Conservation (phyloP, 2,329 filamentous ascomycete genomes). For the Macroventuria anomochaeta region DNA sequence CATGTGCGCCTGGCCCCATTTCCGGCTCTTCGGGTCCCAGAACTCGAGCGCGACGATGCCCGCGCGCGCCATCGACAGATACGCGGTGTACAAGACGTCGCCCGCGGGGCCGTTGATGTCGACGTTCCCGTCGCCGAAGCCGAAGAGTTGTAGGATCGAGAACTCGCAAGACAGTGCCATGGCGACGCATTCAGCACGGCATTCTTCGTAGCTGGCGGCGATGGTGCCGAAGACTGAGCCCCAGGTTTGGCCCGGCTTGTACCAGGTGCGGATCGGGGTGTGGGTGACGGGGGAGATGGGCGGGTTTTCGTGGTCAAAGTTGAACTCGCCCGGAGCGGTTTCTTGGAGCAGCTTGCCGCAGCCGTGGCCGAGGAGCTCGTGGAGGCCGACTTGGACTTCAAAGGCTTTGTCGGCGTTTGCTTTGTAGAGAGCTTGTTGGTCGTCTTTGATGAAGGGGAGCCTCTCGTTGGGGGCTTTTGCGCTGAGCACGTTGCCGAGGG, state of each 20-base stretch:
- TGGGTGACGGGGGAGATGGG: conserved; percentile 80
- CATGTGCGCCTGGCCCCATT: conserved; percentile 89
- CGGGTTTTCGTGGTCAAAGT: conserved; percentile 84
- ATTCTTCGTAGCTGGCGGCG: conserved; percentile 91
- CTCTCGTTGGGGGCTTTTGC: conserved; percentile 92
- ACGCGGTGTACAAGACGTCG: conserved; percentile 85
- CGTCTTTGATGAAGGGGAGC: conserved; percentile 84
- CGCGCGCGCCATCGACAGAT: conserved; percentile 93
- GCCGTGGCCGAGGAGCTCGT: conserved; percentile 87
- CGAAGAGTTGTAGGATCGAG: conserved; percentile 86
- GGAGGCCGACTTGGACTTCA: conserved; percentile 93
- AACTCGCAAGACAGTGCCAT: conserved; percentile 93
- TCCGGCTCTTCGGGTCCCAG: conserved; percentile 89
- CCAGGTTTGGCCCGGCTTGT: conserved; percentile 96
- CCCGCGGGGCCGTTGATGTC: conserved; percentile 80
- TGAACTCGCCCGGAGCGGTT: conserved; percentile 79
- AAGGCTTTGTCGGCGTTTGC: conserved; percentile 87
- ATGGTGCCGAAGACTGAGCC: conserved; percentile 88
- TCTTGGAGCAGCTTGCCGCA: conserved; percentile 95
- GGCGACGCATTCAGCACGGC: conserved; percentile 89
- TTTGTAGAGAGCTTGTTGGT: conserved; percentile 78
- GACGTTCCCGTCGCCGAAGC: conserved; percentile 77
- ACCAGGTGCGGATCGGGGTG: conserved; percentile 83
- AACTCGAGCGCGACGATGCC: conserved; percentile 88
- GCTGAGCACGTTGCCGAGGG: conserved; percentile 87